A percentile compares a stretch with the other conserved stretches of the same genome.
Evolutionary conservation across 2,329 filamentous ascomycete genomes (phyloP).

Genomic region (Raffaelea arxii): DNA sequence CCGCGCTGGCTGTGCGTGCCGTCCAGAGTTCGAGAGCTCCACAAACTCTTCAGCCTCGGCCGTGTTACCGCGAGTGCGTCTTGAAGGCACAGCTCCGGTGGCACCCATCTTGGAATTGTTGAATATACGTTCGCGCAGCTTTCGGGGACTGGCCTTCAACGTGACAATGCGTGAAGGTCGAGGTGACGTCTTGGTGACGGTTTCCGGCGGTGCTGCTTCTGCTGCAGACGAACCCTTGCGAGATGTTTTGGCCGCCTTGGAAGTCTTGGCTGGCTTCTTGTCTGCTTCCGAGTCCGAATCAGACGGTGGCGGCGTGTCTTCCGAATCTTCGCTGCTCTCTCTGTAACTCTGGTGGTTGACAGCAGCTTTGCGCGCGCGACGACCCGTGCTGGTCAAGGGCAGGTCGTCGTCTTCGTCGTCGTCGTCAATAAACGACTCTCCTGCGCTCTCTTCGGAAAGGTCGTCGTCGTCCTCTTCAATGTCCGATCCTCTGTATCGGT

Average conservation of each 20-base stretch:
- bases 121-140: constrained; percentile 6
- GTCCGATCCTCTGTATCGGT: constrained; percentile 48
- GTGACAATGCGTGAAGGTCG: constrained; percentile 16
- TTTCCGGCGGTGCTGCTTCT: not conserved
- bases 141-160: constrained; percentile 15
- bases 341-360: constrained; percentile 34
- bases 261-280: constrained; percentile 25
- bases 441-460: constrained; percentile 42
- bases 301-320: constrained; percentile 19
- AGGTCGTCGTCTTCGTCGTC: constrained; percentile 26
- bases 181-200: not conserved
- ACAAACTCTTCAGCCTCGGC: constrained; percentile 47
- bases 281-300: constrained; percentile 27
- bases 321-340: constrained; percentile 31
- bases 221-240: too few species aligned
- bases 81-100: too few species aligned
- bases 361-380: constrained; percentile 34
- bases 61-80: constrained; percentile 41
- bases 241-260: constrained; percentile 21
- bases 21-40: constrained; percentile 52
- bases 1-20: constrained; percentile 39
- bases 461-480: constrained; percentile 52
- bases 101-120: constrained; percentile 13
- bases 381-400: constrained; percentile 30
- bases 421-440: constrained; percentile 35